Evolutionary conservation across 208 protist genomes (phyloP).

Genomic region (Acanthamoeba triangularis): DNA sequence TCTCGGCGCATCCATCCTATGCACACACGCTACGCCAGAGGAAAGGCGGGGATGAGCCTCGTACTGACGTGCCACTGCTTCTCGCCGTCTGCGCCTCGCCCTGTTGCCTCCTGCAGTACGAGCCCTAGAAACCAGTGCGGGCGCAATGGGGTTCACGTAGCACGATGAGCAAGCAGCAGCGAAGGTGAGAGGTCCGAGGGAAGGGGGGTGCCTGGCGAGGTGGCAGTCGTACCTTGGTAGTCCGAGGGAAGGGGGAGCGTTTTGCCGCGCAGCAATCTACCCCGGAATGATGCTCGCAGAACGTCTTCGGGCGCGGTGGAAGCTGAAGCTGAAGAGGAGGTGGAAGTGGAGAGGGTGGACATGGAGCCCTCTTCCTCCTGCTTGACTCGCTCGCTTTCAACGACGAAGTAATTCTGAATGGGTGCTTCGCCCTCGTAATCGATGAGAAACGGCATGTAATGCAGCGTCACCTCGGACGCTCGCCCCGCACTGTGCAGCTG

Average conservation of each 20-base stretch:
- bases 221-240: not conserved
- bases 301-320: not conserved
- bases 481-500: not conserved
- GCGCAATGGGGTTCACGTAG: too few relatives aligned
- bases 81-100: not conserved
- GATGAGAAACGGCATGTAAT: conserved; percentile 33
- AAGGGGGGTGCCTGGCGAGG: too few relatives aligned
- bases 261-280: conserved; percentile 15
- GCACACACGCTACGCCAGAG: too few relatives aligned
- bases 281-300: not conserved
- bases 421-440: conserved; percentile 30
- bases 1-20: too few relatives aligned
- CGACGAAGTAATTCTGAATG: conserved; percentile 7
- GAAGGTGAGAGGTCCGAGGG: too few relatives aligned
- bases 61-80: conserved; percentile 33
- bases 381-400: not conserved
- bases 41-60: not conserved
- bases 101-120: not conserved
- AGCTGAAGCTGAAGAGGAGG: not conserved
- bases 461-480: not conserved
- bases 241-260: not conserved
- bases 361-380: not conserved
- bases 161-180: not conserved
- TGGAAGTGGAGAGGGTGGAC: not conserved
- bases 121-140: not conserved